Evolutionary conservation across 306 rosid genomes (phyloP).

Genomic region (Prunus persica): DNA sequence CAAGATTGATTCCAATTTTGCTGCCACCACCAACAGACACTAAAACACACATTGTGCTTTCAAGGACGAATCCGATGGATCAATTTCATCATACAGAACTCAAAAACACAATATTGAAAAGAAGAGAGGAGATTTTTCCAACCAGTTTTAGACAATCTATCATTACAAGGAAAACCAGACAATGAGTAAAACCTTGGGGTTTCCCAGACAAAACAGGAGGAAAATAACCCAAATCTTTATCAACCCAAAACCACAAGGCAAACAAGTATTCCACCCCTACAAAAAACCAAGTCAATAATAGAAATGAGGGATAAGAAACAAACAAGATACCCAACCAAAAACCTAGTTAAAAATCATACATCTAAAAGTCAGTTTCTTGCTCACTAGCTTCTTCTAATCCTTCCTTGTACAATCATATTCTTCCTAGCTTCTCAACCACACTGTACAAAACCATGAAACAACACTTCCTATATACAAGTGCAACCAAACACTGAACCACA

Average conservation of each 20-base stretch:
- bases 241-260: conserved; percentile 49
- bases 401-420: conserved; percentile 38
- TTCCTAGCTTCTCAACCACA: conserved; percentile 48
- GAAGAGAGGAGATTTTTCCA: conserved; percentile 20
- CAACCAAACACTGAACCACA: background rate
- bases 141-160: conserved; percentile 28
- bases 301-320: conserved; percentile 15
- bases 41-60: background rate
- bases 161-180: conserved; percentile 28
- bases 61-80: background rate
- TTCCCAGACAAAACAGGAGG: conserved; percentile 36
- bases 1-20: background rate
- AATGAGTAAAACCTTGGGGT: conserved; percentile 43
- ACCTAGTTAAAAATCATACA: conserved; percentile 60
- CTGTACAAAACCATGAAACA: conserved; percentile 74
- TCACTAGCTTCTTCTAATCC: conserved; percentile 43
- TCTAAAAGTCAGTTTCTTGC: conserved; percentile 59
- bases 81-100: background rate
- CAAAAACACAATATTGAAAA: background rate
- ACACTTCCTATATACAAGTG: conserved; percentile 28
- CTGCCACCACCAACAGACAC: conserved; percentile 4
- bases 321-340: conserved; percentile 32
- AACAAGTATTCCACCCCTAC: conserved; percentile 36
- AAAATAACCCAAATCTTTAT: conserved; percentile 39
- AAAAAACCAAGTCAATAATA: conserved; percentile 20